Evolutionary conservation across 257 asterid genomes (phyloP).

Genomic region (Paraleonurus japonicus): DNA sequence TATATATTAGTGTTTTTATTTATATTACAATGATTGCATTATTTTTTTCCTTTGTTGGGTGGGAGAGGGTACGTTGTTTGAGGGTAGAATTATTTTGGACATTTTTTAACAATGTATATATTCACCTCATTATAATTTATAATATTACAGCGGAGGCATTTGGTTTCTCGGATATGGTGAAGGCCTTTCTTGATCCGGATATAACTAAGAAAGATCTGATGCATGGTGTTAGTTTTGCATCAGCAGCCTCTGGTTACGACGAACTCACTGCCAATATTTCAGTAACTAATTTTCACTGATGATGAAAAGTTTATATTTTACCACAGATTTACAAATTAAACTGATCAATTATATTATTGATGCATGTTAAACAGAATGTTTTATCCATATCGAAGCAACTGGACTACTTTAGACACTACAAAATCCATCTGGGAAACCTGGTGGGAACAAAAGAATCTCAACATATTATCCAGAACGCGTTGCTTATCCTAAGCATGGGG

Average conservation of each 20-base stretch:
- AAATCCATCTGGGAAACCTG: constrained; percentile 33
- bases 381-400: constrained; percentile 46
- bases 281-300: constrained; percentile 23
- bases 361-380: constrained; percentile 37
- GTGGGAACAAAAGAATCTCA: constrained; percentile 40
- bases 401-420: constrained; percentile 46
- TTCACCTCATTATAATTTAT: too few species aligned
- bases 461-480: constrained; percentile 32
- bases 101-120: too few species aligned
- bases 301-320: neutral
- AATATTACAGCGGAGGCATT: constrained; percentile 48
- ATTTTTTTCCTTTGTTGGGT: neutral
- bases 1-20: too few species aligned
- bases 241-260: constrained; percentile 61
- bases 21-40: neutral
- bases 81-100: neutral
- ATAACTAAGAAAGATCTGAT: constrained; percentile 37
- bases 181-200: constrained; percentile 48
- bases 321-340: neutral
- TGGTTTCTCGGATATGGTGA: constrained; percentile 31
- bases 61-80: too few species aligned
- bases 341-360: neutral
- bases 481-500: constrained; percentile 46
- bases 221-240: constrained; percentile 58
- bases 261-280: constrained; percentile 49